Base-by-base conservation (phyloP, 306 rosid species). In the Trifolium fragiferum region DNA sequence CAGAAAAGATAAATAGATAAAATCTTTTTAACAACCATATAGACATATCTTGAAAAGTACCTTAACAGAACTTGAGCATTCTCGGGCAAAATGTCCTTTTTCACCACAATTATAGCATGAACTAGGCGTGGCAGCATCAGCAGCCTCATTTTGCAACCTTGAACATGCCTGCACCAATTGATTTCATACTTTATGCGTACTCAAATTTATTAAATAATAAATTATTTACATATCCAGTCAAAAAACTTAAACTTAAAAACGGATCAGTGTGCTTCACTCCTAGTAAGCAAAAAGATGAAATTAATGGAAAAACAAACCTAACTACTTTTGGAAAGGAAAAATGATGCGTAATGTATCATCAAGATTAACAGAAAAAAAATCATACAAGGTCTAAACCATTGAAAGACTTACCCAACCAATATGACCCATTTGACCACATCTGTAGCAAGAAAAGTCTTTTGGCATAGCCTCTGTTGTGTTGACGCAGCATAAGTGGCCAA, bases 41-140 rank as follows among this genome's bases (percentile, higher is more conserved):
- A 7, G 20, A 66, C 38, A 66, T 6, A 21, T 66, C 37, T 20
- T 44, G 20, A 67, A 66, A 65, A 25, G 8, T 25, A 66, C 72
- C 72, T 80, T 82, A 0, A 73, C 8, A 51, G 79, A 75, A 84
- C 77, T 88, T 20, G 59, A 54, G 86, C 97, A 93, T 75, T 91
- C 98, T 57, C 97, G 88, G 23, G 96, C 96, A 79, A 92, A 86
- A 87, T 90, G 99, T 76, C 96, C 99, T 79, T 54, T 87, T 70
- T 86, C 95, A 19, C 90, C 89, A 55, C 97, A 92, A 76, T 50
- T 90, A 61, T 40, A 92, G 84, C 99, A 92, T 60, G 89, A 77
- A 76, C 86, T 87, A 73, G 84, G 78, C 1, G 88, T 65, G 37
- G 77, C 80, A 27, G 78, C 83, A 78, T 57, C 84, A 73, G 60